Evolutionary conservation across 148 eudicot genomes (phyloP), one percentile per base, ranked within the genome.

Genomic region (Oxyria digyna): DNA sequence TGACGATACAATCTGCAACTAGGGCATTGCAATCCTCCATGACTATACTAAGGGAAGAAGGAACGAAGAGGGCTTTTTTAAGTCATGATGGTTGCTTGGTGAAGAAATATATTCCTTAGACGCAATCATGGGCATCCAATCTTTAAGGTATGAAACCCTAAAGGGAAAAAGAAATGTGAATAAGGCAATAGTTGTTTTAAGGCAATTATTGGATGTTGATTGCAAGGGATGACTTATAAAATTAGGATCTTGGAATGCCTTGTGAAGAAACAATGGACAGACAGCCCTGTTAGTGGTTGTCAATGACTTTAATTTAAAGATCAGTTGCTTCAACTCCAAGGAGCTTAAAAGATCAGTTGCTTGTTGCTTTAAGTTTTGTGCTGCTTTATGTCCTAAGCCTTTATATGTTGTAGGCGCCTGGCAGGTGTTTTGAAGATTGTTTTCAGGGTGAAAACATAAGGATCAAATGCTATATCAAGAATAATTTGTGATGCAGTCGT

Each of bases 1-100:
- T 72, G 67, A 90, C 88, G 14, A 90, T 62, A 68, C 96, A 90
- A 57, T 94, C 97, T 1, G 91, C 85, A 6, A 82, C 78, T 8
- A 85, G 70, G 52, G 78, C 41, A 77, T 81, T 87, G 7, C 69
- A 42, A 41, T 89, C 96, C 41, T 89, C 96, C 96, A 82, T 85
- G 52, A 73, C 52, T 3, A 41, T 15, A n/a, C n/a, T 35, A 29
- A 69, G 24, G 43, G 32, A 50, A 67, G 33, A 20, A 67, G 72
- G 57, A 68, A 57, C 27, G 54, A 42, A 29, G 67, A 33, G 41
- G 64, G 6, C 6, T 43, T 14, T 59, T 14, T 59, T 67, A 74
- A 76, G 75, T 41, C 89, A 82, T 85, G 72, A 84, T 81, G 18
- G 8, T 52, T 52, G 62, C 31, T 52, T 31, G 65, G 81, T 33